Conservation (phyloP, 78 protist species). For the Dictyostelium intermedium region DNA sequence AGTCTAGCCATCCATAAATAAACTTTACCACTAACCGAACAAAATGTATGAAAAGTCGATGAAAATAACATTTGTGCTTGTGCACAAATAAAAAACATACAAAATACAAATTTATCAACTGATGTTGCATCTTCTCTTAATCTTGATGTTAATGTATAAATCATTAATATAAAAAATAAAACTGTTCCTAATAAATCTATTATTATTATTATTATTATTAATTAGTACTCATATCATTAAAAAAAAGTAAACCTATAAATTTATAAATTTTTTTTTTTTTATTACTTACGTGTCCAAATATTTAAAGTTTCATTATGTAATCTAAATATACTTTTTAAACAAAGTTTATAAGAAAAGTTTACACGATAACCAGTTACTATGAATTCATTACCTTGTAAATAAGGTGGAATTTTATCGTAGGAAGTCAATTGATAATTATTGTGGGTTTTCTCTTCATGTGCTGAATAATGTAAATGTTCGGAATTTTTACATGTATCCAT, state of each 20-base stretch:
- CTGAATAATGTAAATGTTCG: not conserved
- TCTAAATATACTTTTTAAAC: slow-evolving; percentile 25
- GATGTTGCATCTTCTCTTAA: slow-evolving; percentile 20
- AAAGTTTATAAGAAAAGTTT: slow-evolving; percentile 38
- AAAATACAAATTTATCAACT: slow-evolving; percentile 32
- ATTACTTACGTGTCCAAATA: slow-evolving; percentile 57
- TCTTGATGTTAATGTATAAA: not conserved
- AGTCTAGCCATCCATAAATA: slow-evolving; percentile 49
- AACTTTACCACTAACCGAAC: slow-evolving; percentile 8
- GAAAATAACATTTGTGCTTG: slow-evolving; percentile 56
- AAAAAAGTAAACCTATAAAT: no score
- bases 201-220: not conserved
- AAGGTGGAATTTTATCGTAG: slow-evolving; percentile 31
- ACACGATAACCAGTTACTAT: slow-evolving; percentile 38
- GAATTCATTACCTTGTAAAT: slow-evolving; percentile 56
- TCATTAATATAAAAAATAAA: slow-evolving; percentile 38
- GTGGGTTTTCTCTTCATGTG: slow-evolving; percentile 16
- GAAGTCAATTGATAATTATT: not conserved
- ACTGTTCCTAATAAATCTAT: slow-evolving; percentile 52
- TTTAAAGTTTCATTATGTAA: slow-evolving; percentile 65
- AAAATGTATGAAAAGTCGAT: slow-evolving; percentile 38
- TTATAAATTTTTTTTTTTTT: not conserved
- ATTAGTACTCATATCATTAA: no score
- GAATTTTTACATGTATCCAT: not conserved
- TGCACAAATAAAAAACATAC: slow-evolving; percentile 55